Conservation (phyloP, 2,329 filamentous ascomycete genomes). For the Talaromyces sp. region DNA sequence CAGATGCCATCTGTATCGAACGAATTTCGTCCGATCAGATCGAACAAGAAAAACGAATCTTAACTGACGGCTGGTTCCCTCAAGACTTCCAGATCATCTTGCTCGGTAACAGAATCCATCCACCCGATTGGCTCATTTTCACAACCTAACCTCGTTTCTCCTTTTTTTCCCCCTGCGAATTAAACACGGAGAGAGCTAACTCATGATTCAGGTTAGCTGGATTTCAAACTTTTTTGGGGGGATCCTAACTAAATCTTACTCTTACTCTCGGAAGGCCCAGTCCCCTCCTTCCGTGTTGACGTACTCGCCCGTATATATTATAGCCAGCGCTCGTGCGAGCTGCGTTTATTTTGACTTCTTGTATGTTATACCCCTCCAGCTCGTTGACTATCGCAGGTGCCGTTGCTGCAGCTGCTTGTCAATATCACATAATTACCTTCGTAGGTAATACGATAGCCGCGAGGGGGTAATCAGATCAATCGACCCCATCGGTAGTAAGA, state of each 20-base stretch:
- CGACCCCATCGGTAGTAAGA: neutral
- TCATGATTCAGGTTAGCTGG: neutral
- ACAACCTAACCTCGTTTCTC: neutral
- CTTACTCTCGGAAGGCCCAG: neutral
- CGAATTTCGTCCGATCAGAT: neutral
- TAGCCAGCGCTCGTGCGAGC: neutral
- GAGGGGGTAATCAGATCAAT: neutral
- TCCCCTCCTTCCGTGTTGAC: neutral
- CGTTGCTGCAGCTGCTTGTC: neutral
- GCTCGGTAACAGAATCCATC: neutral
- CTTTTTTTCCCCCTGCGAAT: neutral
- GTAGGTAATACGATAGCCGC: neutral
- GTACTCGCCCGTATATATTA: neutral
- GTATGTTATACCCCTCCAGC: neutral
- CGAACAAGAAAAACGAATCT: neutral
- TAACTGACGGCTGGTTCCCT: neutral
- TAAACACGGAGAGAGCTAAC: neutral
- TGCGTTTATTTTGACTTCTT: neutral
- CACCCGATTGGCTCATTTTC: neutral
- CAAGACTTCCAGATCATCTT: neutral
- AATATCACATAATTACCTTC: neutral
- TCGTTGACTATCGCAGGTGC: neutral
- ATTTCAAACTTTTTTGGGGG: no score
- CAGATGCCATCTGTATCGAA: neutral
- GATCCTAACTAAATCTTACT: neutral